These are phyloP conservation scores for Phytophthora sp. DNA, from an alignment of 352 stramenopile genomes.

Conservation along the genomic window DNA sequence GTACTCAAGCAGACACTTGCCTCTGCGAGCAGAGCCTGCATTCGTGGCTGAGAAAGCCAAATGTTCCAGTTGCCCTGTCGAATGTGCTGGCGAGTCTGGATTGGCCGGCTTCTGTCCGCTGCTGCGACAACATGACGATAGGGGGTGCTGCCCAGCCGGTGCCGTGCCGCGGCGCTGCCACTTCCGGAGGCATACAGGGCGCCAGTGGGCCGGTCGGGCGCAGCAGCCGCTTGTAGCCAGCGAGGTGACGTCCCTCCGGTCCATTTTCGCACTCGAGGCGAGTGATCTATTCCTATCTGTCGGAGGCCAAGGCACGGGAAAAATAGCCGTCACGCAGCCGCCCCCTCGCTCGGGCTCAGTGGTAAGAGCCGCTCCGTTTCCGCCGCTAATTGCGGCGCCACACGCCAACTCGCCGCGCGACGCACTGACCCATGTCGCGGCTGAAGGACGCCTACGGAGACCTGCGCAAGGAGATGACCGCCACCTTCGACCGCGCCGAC, in stretches of 20 bases:
- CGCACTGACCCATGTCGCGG: slow-evolving; percentile 50
- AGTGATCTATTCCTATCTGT: slow-evolving; percentile 20
- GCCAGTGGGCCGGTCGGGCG: background rate
- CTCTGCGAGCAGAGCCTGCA: no score
- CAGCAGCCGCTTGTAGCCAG: slow-evolving; percentile 12
- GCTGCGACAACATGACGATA: no score
- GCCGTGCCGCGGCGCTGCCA: no score
- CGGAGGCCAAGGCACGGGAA: slow-evolving; percentile 8
- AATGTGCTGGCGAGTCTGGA: slow-evolving; percentile 4
- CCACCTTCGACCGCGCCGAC: slow-evolving; percentile 71
- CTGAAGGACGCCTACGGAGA: slow-evolving; percentile 82
- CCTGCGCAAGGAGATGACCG: slow-evolving; percentile 82
- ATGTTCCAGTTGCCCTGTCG: no score
- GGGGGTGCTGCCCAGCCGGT: no score
- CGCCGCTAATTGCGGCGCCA: slow-evolving; percentile 26
- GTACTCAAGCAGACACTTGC: no score
- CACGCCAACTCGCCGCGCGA: slow-evolving; percentile 17
- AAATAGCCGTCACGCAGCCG: slow-evolving; percentile 39
- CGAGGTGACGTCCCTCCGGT: background rate
- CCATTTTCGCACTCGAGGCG: slow-evolving; percentile 5
- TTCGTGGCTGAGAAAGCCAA: no score
- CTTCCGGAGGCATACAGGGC: background rate
- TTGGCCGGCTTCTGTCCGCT: slow-evolving; percentile 6
- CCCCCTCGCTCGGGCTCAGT: slow-evolving; percentile 35
- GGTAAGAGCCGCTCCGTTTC: slow-evolving; percentile 31